These are phyloP conservation scores for Aspergillus cristatus DNA, from an alignment of 495 filamentous ascomycete species.

Conservation along the genomic window DNA sequence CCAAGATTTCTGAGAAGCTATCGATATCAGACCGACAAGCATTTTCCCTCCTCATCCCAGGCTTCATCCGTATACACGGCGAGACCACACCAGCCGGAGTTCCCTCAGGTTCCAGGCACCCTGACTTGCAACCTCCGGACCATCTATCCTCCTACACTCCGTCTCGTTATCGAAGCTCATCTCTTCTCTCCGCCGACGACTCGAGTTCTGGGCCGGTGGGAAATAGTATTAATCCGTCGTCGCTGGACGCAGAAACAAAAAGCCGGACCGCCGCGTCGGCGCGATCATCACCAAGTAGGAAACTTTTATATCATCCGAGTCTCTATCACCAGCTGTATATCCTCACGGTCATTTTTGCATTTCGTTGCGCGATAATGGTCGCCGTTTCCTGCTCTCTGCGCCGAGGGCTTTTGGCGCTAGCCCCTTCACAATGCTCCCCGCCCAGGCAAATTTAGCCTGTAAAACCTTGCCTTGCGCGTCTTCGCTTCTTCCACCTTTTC, in stretches of 20 bases:
- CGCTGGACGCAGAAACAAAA: constrained; percentile 42
- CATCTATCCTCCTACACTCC: no score
- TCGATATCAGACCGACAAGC: no score
- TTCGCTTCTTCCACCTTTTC: constrained; percentile 27
- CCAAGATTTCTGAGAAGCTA: no score
- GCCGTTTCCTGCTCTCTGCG: constrained; percentile 26
- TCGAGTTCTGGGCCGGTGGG: constrained; percentile 24
- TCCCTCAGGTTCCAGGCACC: no score
- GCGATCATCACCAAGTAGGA: constrained; percentile 27
- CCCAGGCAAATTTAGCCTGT: constrained; percentile 32
- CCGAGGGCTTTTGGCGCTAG: constrained; percentile 30
- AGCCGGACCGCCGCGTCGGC: constrained; percentile 32
- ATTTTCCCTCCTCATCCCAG: no score
- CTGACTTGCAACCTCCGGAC: no score
- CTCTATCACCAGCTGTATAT: constrained; percentile 7
- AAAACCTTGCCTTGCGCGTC: constrained; percentile 28
- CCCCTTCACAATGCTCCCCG: constrained; percentile 31
- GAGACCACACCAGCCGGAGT: no score
- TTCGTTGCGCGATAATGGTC: constrained; percentile 25
- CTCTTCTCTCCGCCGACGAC: no score
- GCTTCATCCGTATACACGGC: no score
- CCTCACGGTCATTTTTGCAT: constrained; percentile 2
- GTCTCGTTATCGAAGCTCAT: no score
- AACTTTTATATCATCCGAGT: constrained; percentile 19
- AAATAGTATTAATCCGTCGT: constrained; percentile 45